Conservation (phyloP, 345 rosid genomes). For the Arabis alpina region DNA sequence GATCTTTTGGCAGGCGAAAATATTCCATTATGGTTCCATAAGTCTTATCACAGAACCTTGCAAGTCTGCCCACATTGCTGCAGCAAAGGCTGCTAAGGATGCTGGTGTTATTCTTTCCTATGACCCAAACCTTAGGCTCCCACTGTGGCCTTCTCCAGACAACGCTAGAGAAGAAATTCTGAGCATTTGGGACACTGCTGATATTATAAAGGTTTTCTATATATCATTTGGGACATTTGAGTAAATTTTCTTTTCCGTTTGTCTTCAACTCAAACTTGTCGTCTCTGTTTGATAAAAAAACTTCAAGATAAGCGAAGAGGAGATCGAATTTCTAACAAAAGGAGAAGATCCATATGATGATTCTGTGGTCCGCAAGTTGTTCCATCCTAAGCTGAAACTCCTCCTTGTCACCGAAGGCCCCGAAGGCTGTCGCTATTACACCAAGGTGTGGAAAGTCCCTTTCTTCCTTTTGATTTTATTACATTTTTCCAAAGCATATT, state of each 20-base stretch:
- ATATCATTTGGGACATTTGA: neutral
- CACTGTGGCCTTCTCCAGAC: conserved; percentile 87
- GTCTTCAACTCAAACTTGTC: conserved; percentile 25
- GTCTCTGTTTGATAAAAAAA: conserved; percentile 9
- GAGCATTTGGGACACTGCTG: conserved; percentile 88
- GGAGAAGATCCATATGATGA: conserved; percentile 97
- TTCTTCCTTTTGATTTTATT: conserved; percentile 7
- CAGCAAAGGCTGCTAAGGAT: conserved; percentile 89
- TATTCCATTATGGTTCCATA: conserved; percentile 93
- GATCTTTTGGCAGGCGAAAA: conserved; percentile 71
- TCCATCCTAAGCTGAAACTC: conserved; percentile 77
- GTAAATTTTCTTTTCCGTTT: neutral
- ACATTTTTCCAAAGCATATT: neutral
- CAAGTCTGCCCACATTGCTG: conserved; percentile 92
- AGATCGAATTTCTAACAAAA: conserved; percentile 74
- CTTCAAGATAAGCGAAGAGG: conserved; percentile 78
- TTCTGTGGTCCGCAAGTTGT: conserved; percentile 68
- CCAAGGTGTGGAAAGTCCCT: conserved; percentile 58
- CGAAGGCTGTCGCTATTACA: conserved; percentile 89
- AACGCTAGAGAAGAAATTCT: conserved; percentile 85
- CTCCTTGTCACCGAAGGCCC: conserved; percentile 93
- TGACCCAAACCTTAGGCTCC: conserved; percentile 95
- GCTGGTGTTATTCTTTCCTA: conserved; percentile 87
- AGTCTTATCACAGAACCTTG: conserved; percentile 98
- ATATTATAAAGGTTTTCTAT: conserved; percentile 69